Evolutionary conservation across 1,139 yeast genomes (phyloP), one percentile per base, ranked within the genome.

Genomic region (Suhomyces bokatorum): DNA sequence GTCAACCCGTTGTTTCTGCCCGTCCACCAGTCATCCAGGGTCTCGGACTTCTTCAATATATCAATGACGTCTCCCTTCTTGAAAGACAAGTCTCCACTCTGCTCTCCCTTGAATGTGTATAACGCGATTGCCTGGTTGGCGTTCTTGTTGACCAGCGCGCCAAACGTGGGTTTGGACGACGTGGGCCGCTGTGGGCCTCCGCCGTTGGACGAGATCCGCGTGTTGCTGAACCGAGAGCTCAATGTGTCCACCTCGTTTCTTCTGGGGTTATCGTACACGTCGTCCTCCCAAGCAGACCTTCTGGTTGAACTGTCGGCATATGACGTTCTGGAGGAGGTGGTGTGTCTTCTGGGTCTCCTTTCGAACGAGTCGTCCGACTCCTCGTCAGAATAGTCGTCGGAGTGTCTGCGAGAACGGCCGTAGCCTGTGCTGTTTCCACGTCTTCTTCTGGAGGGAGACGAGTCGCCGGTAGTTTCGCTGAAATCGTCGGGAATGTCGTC

Each of bases 21-120:
- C 0, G 97, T 90, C 99, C 99, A 93, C 99, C 99, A 93, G 63
- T 93, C 99, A 63, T 93, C 96, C 40, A 83, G 80, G 11, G 96
- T 85, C 13, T 86, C 90, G 12, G 95, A 81, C 64, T 86, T 88
- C 64, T 90, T 88, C 42, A 87, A 70, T 53, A 93, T 86, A 36
- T 88, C 86, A 57, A 93, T 87, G n/a, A 88, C 87, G 64, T 93
- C 99, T 45, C 99, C 99, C 70, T 93, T 93, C 55, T 81, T 84
- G 75, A 93, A 93, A 10, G 96, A 81, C 57, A 93, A 76, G 64
- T 93, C 99, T 3, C 97, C 98, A 33, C 76, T 64, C 68, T 93
- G 95, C 65, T 91, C 97, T 32, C 96, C 97, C 47, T 85, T 86
- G 63, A 91, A 93, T 3, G 91, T 77, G 67, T 78, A 93, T 52